Conservation (phyloP, 257 asterid genomes). For the Capsicum pubescens region DNA sequence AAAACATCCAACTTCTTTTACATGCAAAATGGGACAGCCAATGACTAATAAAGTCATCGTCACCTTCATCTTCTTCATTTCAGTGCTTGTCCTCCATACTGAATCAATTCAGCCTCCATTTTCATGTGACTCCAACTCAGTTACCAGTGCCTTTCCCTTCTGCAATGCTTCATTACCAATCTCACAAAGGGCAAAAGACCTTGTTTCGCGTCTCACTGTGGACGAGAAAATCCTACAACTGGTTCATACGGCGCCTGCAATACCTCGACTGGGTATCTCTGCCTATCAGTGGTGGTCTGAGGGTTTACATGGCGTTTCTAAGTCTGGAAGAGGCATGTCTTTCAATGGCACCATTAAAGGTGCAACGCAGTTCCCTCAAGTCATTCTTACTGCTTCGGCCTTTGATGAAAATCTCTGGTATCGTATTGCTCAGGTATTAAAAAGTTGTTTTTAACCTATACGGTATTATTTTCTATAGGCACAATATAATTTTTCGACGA, state of each 20-base stretch:
- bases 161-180: conserved; percentile 50
- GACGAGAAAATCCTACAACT: conserved; percentile 74
- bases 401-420: conserved; percentile 47
- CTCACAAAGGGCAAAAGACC: conserved; percentile 49
- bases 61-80: not conserved
- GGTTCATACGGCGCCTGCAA: conserved; percentile 56
- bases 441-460: too few relatives aligned
- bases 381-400: conserved; percentile 46
- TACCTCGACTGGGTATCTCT: conserved; percentile 68
- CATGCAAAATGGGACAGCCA: not conserved
- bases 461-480: too few relatives aligned
- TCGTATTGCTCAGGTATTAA: conserved; percentile 39
- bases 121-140: conserved; percentile 61
- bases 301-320: conserved; percentile 70
- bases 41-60: not conserved
- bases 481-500: too few relatives aligned
- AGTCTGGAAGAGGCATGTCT: conserved; percentile 54
- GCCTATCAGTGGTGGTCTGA: conserved; percentile 88
- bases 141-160: conserved; percentile 52
- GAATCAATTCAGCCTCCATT: conserved; percentile 48
- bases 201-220: conserved; percentile 59
- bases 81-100: not conserved
- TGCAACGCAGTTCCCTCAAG: conserved; percentile 70
- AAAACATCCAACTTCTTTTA: not conserved
- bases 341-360: conserved; percentile 54